A percentile compares a stretch with the other conserved stretches of the same genome.
Evolutionary conservation across 495 filamentous ascomycete species (phyloP).

Genomic region (Aspergillus nanangensis): DNA sequence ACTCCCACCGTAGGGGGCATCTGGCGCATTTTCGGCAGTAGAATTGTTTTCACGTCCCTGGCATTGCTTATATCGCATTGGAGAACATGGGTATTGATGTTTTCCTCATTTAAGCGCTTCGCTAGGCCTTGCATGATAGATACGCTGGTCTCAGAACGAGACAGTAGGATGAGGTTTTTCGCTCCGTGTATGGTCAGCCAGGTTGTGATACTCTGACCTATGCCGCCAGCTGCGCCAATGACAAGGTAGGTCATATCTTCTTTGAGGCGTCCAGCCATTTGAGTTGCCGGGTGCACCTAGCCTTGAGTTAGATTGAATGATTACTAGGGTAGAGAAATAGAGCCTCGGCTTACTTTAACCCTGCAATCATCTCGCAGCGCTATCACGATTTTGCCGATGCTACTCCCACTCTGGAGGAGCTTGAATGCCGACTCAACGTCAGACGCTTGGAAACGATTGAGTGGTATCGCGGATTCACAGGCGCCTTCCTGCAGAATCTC

Average conservation of each 20-base stretch:
- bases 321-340: not conserved
- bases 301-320: not conserved
- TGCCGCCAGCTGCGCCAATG: constrained; percentile 51
- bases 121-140: constrained; percentile 11
- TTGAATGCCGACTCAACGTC: not conserved
- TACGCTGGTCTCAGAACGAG: constrained; percentile 24
- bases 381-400: constrained; percentile 9
- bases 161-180: constrained; percentile 48
- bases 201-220: constrained; percentile 54
- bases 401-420: not conserved
- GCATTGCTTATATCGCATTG: constrained; percentile 21
- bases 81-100: constrained; percentile 24
- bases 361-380: constrained; percentile 7
- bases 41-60: constrained; percentile 14
- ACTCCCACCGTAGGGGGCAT: constrained; percentile 31
- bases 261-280: constrained; percentile 12
- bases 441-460: not conserved
- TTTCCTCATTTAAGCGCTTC: constrained; percentile 27
- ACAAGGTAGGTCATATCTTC: constrained; percentile 40
- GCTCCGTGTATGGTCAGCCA: constrained; percentile 61
- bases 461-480: constrained; percentile 17
- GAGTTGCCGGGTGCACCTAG: constrained; percentile 23
- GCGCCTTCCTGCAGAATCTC: constrained; percentile 23
- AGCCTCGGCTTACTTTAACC: not conserved
- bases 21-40: constrained; percentile 9